Conservation (phyloP, 1,284 basidiomycete species). For the Ceratobasidium papillatum region DNA sequence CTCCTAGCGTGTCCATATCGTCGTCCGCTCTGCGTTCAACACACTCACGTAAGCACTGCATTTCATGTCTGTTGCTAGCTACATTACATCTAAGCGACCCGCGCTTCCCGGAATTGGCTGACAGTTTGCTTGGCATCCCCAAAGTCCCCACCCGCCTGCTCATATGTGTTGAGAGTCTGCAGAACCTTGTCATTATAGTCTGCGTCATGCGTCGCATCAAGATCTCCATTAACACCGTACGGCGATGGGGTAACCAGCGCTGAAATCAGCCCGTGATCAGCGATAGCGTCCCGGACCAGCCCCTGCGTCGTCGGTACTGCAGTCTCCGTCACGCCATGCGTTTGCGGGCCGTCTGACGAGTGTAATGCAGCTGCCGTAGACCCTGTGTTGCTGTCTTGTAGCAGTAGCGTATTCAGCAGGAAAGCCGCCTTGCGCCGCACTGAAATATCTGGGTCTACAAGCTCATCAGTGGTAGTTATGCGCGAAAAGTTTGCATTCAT, state of each 20-base stretch:
- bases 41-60: constrained; percentile 21
- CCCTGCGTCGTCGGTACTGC: constrained; percentile 16
- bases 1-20: constrained; percentile 34
- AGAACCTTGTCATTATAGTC: constrained; percentile 26
- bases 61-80: constrained; percentile 29
- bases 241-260: constrained; percentile 8
- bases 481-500: not conserved
- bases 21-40: constrained; percentile 30
- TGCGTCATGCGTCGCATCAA: not conserved
- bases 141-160: not conserved
- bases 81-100: constrained; percentile 19
- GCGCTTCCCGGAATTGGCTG: constrained; percentile 12
- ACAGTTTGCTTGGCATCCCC: not conserved
- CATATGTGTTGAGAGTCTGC: constrained; percentile 2
- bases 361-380: constrained; percentile 20
- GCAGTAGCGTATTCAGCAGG: constrained; percentile 80
- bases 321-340: not conserved
- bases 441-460: constrained; percentile 74
- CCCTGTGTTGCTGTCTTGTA: constrained; percentile 52
- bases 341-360: constrained; percentile 15
- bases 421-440: constrained; percentile 88
- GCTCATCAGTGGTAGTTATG: constrained; percentile 47
- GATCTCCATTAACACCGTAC: constrained; percentile 18
- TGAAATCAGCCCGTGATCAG: constrained; percentile 11
- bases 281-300: constrained; percentile 11